Evolutionary conservation across 2,329 filamentous ascomycete species (phyloP), one percentile per base, ranked within the genome.

Genomic region (Monosporascus sp.): DNA sequence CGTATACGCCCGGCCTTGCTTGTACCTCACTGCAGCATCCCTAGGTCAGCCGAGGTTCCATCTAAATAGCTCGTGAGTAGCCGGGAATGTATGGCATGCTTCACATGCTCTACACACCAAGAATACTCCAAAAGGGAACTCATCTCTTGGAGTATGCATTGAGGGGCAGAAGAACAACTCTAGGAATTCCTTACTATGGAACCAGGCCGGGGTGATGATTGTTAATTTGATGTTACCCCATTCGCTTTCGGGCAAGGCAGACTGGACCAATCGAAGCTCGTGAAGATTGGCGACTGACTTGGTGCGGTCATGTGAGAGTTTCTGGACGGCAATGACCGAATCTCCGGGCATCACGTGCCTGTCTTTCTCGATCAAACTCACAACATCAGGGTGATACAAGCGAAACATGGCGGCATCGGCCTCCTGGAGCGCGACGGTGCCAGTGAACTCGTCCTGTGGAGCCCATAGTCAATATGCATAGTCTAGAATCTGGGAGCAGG

Each of bases 271-370:
- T 35, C 66, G 65, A 38, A 80, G 70, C 68, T 80, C 77, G 58
- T 78, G 74, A 44, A 80, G 61, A 64, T 81, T 80, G 27, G 75
- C 75, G 15, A 66, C 55, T 6, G 72, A 74, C 61, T 72, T 72
- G 37, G 57, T 65, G 5, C 71, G 62, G 58, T 69, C 69, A 62
- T 79, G 75, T 5, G 62, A 60, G 15, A 81, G 70, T 70, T 79
- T 80, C 50, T 58, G 60, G 7, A 72, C 75, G 3, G 77, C 76
- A 55, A 81, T 79, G 60, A 80, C 76, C n/a, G 74, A 77, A 54
- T 81, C 78, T 27, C 78, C 78, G 0, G 78, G 78, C 77, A 81
- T 80, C 52, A 81, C 77, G 60, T 81, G 74, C 53, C 75, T 71
- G 59, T 74, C 77, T 57, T 70, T 67, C 68, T 81, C 78, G 54